Base-by-base conservation (phyloP, 2,329 filamentous ascomycete genomes). In the Aspergillus sp. region DNA sequence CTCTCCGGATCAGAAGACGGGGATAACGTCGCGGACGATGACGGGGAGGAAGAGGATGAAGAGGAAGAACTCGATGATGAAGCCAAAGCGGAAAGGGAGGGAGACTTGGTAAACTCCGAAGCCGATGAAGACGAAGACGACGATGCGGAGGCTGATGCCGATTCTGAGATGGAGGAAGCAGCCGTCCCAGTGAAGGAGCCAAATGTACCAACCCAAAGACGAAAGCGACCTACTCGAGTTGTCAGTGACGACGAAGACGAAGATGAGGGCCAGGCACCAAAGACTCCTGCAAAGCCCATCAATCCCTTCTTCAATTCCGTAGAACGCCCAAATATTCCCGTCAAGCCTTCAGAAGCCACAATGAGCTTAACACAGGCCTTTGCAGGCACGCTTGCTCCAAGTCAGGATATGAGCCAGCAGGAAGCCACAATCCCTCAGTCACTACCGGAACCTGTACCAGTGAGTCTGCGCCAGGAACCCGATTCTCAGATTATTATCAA, bases 291-390 rank as follows among this genome's bases (percentile, higher is more conserved):
- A 31, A 73, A 68, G 55, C 68, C 72, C 2, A 70, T 73, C 7
- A 68, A 67, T 30, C 65, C 71, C 19, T 50, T 54, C 19, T 74
- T 66, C 41, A 63, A 69, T 47, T 74, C 75, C 3, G 72, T 70
- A 7, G 73, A 79, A 63, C 77, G 77, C 13, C 89, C 88, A 3
- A 86, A 82, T 17, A 90, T 92, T 61, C 90, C 89, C 3, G 89
- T 88, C 1, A 78, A 92, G 22, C 85, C 88, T 74, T 81, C 71
- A 61, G 72, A 75, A 46, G 70, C 78, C 55, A 77, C 81, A 6
- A 75, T 96, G 47, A 91, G 92, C 9, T 83, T 97, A 49, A 96
- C 92, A 0, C 93, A 97, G 70, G 94, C 95, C 64, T 97, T 97
- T 73, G 91, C 91, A 5, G 92, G 92, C 13, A 97, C 93, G 1